A percentile compares a stretch with the other conserved stretches of the same genome.
Evolutionary conservation across 106 monocot species (phyloP).

Genomic region (Allium cepa): DNA sequence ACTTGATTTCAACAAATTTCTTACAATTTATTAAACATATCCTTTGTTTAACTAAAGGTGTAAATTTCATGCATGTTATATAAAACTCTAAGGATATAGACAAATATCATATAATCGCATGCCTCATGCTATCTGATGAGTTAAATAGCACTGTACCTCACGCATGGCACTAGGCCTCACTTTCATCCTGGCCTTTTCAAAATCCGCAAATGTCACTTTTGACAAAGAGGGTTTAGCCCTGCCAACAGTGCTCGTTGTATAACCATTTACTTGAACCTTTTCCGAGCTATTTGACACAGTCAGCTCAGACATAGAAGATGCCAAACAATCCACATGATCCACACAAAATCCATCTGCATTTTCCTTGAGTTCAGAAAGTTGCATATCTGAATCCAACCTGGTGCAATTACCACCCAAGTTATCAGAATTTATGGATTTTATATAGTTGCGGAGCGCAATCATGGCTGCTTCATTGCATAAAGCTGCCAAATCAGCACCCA

Average conservation of each 20-base stretch:
- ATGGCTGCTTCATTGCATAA: slow-evolving; percentile 89
- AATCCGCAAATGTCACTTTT: slow-evolving; percentile 55
- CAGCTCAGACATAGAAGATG: slow-evolving; percentile 55
- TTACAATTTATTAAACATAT: too few species aligned
- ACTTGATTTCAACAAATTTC: too few species aligned
- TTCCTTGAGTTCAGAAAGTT: not conserved
- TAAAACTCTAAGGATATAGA: too few species aligned
- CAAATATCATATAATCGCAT: too few species aligned
- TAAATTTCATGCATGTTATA: too few species aligned
- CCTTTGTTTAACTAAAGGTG: too few species aligned
- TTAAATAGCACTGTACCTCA: slow-evolving; percentile 49
- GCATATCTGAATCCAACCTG: not conserved
- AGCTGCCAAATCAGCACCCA: slow-evolving; percentile 90
- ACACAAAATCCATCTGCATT: not conserved
- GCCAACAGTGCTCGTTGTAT: not conserved
- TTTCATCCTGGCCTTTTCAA: slow-evolving; percentile 85
- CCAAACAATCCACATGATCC: slow-evolving; percentile 31
- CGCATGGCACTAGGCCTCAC: slow-evolving; percentile 96
- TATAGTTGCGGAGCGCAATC: slow-evolving; percentile 53
- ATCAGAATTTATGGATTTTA: slow-evolving; percentile 16
- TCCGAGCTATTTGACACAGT: slow-evolving; percentile 22
- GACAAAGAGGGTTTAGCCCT: slow-evolving; percentile 16
- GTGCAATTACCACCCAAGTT: not conserved
- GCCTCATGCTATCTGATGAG: not conserved
- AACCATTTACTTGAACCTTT: slow-evolving; percentile 6